Percentiles rank a stretch among this genome's conserved stretches.
Evolutionary conservation across 2,329 filamentous ascomycete genomes (phyloP).

Genomic region (Bipolaris gigantea): DNA sequence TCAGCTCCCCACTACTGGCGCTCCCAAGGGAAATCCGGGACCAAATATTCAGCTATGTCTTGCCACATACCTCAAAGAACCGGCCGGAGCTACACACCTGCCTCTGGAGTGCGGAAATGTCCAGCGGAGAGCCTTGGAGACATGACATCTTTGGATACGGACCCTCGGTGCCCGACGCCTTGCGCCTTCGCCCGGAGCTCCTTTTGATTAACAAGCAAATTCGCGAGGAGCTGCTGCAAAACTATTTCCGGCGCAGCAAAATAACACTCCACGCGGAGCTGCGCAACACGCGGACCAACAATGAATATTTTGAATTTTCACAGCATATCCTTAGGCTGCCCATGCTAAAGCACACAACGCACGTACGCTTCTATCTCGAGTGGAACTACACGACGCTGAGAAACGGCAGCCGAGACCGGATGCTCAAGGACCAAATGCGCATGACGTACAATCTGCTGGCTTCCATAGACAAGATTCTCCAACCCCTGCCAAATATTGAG

Average conservation of each 20-base stretch:
- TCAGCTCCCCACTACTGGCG: slow-evolving; percentile 36
- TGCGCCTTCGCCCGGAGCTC: slow-evolving; percentile 26
- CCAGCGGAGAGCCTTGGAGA: slow-evolving; percentile 37
- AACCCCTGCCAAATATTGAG: slow-evolving; percentile 28
- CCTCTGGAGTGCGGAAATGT: slow-evolving; percentile 42
- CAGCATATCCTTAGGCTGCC: slow-evolving; percentile 39
- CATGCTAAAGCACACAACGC: slow-evolving; percentile 33
- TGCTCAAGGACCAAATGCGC: slow-evolving; percentile 33
- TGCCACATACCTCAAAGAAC: slow-evolving; percentile 20
- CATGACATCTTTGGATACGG: slow-evolving; percentile 41
- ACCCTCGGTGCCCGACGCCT: slow-evolving; percentile 23
- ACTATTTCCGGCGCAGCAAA: slow-evolving; percentile 35
- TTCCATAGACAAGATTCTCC: slow-evolving; percentile 37
- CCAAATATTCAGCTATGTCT: slow-evolving; percentile 31
- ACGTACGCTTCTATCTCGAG: slow-evolving; percentile 41
- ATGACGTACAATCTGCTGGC: slow-evolving; percentile 38
- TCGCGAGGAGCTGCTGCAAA: slow-evolving; percentile 32
- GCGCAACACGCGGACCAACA: slow-evolving; percentile 34
- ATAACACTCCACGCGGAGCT: slow-evolving; percentile 41
- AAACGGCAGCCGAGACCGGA: slow-evolving; percentile 17
- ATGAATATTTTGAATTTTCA: slow-evolving; percentile 39
- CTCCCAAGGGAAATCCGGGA: slow-evolving; percentile 37
- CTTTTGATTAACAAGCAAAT: slow-evolving; percentile 39
- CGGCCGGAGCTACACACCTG: slow-evolving; percentile 41
- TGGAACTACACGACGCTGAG: slow-evolving; percentile 40